Evolutionary conservation across 139 green algal genomes (phyloP).

Genomic region (Desmodesmus armatus): DNA sequence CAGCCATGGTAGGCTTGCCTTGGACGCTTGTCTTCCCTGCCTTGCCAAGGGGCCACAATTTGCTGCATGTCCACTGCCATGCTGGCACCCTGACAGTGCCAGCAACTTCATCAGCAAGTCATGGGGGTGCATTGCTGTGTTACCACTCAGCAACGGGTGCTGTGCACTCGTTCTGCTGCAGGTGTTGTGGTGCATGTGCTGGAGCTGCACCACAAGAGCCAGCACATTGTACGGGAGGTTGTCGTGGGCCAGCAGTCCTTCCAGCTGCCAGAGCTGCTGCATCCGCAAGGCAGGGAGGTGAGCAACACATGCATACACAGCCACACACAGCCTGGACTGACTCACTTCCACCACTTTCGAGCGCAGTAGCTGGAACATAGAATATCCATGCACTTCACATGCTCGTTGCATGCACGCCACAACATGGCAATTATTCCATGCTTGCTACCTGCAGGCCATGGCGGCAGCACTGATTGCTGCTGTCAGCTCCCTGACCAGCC

Average conservation of each 20-base stretch:
- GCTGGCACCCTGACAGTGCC: too few relatives aligned
- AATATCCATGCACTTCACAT: neutral
- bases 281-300: conserved; percentile 7
- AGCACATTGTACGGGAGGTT: conserved; percentile 32
- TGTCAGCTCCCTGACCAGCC: neutral
- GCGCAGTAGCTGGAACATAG: too few relatives aligned
- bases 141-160: too few relatives aligned
- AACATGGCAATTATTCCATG: neutral
- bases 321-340: neutral
- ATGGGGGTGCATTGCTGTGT: neutral
- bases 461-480: too few relatives aligned
- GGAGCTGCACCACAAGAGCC: conserved; percentile 23
- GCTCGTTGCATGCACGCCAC: neutral
- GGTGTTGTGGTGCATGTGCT: conserved; percentile 30
- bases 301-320: neutral
- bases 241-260: conserved; percentile 3
- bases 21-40: too few relatives aligned
- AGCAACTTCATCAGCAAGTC: too few relatives aligned
- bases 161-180: neutral
- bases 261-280: conserved; percentile 4
- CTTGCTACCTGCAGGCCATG: neutral
- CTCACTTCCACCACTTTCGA: too few relatives aligned
- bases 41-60: too few relatives aligned
- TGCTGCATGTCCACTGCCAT: too few relatives aligned
- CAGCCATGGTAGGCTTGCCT: too few relatives aligned